These are phyloP conservation scores for Monosporascus sp. DNA, from an alignment of 2,329 filamentous ascomycete species.

Conservation along the genomic window DNA sequence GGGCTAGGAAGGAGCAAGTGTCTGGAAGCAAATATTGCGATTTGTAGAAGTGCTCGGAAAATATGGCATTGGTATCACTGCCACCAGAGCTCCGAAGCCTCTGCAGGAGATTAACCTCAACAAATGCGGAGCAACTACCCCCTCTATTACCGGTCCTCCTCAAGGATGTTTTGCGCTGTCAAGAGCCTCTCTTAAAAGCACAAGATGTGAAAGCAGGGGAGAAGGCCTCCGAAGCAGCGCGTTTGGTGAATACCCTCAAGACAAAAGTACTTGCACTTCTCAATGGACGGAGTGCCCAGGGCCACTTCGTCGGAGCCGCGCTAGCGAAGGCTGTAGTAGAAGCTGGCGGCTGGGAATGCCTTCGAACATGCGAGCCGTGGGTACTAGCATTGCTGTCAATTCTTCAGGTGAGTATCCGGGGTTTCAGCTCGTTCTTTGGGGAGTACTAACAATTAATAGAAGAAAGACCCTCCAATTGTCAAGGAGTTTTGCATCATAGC, in stretches of 20 bases:
- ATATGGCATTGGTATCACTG: slow-evolving; percentile 32
- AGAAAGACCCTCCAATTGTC: slow-evolving; percentile 67
- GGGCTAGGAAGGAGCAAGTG: too few species aligned
- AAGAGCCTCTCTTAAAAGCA: slow-evolving; percentile 56
- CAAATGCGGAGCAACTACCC: slow-evolving; percentile 68
- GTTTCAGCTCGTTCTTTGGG: neutral
- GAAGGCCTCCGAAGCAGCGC: slow-evolving; percentile 55
- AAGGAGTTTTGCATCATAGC: slow-evolving; percentile 75
- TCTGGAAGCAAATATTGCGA: too few species aligned
- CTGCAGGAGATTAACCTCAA: slow-evolving; percentile 65
- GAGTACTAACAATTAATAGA: slow-evolving; percentile 41
- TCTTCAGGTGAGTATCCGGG: slow-evolving; percentile 51
- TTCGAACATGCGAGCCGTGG: slow-evolving; percentile 71
- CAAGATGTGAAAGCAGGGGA: slow-evolving; percentile 56
- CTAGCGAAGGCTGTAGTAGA: slow-evolving; percentile 79
- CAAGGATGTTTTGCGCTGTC: slow-evolving; percentile 52
- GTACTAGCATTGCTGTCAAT: slow-evolving; percentile 70
- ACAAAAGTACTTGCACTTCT: slow-evolving; percentile 73
- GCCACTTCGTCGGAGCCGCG: slow-evolving; percentile 71
- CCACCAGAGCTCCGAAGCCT: slow-evolving; percentile 59
- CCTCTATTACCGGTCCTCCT: slow-evolving; percentile 66
- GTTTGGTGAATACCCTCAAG: slow-evolving; percentile 77
- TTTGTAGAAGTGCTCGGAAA: too few species aligned
- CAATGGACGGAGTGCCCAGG: slow-evolving; percentile 68
- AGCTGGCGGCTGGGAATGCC: slow-evolving; percentile 75